phyloP scores from a whole-genome alignment of 805 yeast genomes.

The Saturnispora hagleri region DNA sequence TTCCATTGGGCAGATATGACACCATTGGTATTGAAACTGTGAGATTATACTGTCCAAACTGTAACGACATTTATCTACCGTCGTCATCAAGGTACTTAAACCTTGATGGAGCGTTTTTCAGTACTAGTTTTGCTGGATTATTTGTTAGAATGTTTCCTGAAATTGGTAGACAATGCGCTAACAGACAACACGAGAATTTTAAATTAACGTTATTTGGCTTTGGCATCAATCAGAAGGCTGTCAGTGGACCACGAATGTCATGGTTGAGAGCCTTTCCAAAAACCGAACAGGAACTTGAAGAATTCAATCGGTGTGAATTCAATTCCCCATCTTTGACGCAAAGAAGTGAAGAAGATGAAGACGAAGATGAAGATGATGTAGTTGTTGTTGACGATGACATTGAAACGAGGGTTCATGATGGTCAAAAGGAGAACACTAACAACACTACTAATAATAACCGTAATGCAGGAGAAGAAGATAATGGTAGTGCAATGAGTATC shows the following conservation, averaged over 20 bases:
- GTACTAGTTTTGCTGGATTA: slow-evolving; percentile 90
- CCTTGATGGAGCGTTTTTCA: slow-evolving; percentile 95
- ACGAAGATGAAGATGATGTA: background rate
- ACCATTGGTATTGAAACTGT: slow-evolving; percentile 89
- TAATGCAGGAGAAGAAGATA: slow-evolving; percentile 21
- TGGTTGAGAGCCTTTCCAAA: slow-evolving; percentile 83
- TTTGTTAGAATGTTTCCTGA: slow-evolving; percentile 90
- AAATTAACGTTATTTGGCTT: slow-evolving; percentile 85
- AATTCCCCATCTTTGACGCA: slow-evolving; percentile 36
- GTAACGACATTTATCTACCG: slow-evolving; percentile 86
- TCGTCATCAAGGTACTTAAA: slow-evolving; percentile 77
- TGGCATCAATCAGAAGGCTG: slow-evolving; percentile 61
- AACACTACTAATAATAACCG: slow-evolving; percentile 13
- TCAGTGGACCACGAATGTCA: slow-evolving; percentile 87
- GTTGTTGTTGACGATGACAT: slow-evolving; percentile 8
- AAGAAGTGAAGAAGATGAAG: background rate
- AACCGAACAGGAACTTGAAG: slow-evolving; percentile 49
- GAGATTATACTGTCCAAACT: slow-evolving; percentile 86
- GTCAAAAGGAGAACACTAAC: slow-evolving; percentile 7
- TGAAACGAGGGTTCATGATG: slow-evolving; percentile 8
- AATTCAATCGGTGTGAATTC: slow-evolving; percentile 57
- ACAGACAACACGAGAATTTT: slow-evolving; percentile 42
- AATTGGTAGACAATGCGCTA: slow-evolving; percentile 58
- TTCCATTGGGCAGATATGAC: slow-evolving; percentile 90
- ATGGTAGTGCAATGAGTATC: slow-evolving; percentile 26